Percentiles rank a stretch among this genome's conserved stretches.
These are phyloP conservation scores for Trichoderma harzianum DNA, from an alignment of 2,329 filamentous ascomycete genomes.

Conservation along the genomic window DNA sequence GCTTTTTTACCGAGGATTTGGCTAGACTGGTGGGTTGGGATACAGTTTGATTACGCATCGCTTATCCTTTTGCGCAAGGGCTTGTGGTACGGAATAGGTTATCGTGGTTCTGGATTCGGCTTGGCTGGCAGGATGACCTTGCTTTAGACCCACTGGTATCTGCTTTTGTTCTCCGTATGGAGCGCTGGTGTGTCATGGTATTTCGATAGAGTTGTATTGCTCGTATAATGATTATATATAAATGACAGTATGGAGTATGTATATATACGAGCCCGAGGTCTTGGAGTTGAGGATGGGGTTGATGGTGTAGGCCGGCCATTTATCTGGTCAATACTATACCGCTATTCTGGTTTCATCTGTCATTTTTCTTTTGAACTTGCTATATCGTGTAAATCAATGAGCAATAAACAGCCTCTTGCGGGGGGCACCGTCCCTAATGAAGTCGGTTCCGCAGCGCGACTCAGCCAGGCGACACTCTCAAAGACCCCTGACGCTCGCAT, in stretches of 20 bases:
- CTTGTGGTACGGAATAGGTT: neutral
- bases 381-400: neutral
- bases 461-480: neutral
- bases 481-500: neutral
- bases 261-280: neutral
- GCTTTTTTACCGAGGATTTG: neutral
- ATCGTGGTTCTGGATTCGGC: neutral
- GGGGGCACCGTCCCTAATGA: neutral
- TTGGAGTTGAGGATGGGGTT: neutral
- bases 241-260: neutral
- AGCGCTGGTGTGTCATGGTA: neutral
- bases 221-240: neutral
- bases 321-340: neutral
- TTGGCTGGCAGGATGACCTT: neutral
- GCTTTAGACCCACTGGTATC: neutral
- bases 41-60: neutral
- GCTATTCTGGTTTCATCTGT: neutral
- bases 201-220: neutral
- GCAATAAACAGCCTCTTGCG: neutral
- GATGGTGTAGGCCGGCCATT: neutral
- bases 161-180: neutral
- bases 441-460: neutral
- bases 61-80: neutral
- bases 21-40: neutral
- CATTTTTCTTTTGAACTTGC: neutral